Base-by-base conservation (phyloP, 345 rosid species). In the Iberis pinnata region DNA sequence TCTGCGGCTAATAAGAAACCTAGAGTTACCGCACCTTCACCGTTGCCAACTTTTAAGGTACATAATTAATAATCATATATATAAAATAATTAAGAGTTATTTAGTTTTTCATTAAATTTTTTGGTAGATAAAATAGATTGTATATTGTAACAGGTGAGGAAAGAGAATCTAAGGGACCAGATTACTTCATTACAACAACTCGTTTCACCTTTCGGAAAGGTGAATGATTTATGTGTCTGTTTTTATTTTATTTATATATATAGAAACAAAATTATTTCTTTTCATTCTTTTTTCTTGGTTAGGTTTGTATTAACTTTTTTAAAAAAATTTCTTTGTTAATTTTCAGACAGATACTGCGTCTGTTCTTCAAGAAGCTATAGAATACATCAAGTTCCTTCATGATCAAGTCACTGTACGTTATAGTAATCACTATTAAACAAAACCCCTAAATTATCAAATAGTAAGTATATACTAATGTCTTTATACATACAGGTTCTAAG, bases 141-240 rank as follows among this genome's bases (percentile, higher is more conserved):
- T 58, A 43, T 16, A 66, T 55, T 54, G 51, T 37, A 67, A 67
- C 73, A 89, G 97, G 94, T 82, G 55, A 70, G 96, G 43, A 89
- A 89, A 78, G 97, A 84, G 77, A 89, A 89, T 84, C 81, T 86
- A 60, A 95, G 97, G 77, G 97, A 89, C 84, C 86, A 88, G 72
- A 83, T 89, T 65, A 89, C 97, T 62, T 95, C 97, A 3, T 84
- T 89, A 50, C 97, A 89, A 72, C 97, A 89, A 74, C 85, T 89
- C 55, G 97, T 89, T 72, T 84, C 97, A 40, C 97, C 97, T 80
- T 89, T 84, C 63, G 97, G 97, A 84, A 89, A 89, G 97, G 97
- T 84, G 50, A 64, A 25, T 60, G 49, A 54, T 53, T 53, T 41
- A 25, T 60, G 15, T 18, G 37, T 20, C 20, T 52, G 32, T 32